These are phyloP conservation scores for Kwoniella shandongensis DNA, from an alignment of 768 basidiomycete species.

Conservation along the genomic window DNA sequence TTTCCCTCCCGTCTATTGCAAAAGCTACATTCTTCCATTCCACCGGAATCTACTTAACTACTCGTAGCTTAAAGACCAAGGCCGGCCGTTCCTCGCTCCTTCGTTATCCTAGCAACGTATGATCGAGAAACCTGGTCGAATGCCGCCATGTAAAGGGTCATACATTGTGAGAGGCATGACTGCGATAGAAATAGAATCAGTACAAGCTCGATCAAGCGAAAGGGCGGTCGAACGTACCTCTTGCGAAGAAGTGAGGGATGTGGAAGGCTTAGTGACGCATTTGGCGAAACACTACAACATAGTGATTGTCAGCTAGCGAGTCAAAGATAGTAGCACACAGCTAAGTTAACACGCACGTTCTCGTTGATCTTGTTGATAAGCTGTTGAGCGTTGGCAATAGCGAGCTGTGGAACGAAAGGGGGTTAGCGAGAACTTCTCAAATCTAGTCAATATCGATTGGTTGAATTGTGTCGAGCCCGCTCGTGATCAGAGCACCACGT, in stretches of 20 bases:
- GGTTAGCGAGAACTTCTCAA: too few relatives aligned
- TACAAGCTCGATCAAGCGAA: too few relatives aligned
- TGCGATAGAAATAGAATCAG: too few relatives aligned
- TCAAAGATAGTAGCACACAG: too few relatives aligned
- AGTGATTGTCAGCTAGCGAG: too few relatives aligned
- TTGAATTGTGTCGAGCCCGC: too few relatives aligned
- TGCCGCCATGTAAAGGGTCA: slow-evolving; percentile 52
- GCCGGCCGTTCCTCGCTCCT: slow-evolving; percentile 34
- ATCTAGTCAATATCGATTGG: too few relatives aligned
- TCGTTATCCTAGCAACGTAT: slow-evolving; percentile 47
- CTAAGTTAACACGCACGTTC: slow-evolving; percentile 36
- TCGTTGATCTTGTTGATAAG: slow-evolving; percentile 54
- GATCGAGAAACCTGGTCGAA: slow-evolving; percentile 52
- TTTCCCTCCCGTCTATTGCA: neutral
- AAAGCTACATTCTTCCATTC: slow-evolving; percentile 2
- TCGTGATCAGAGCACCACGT: neutral
- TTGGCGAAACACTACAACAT: slow-evolving; percentile 53
- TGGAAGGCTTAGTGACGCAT: slow-evolving; percentile 45
- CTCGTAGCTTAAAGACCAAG: slow-evolving; percentile 12
- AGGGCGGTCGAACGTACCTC: too few relatives aligned
- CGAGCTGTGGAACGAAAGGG: slow-evolving; percentile 27
- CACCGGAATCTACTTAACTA: neutral
- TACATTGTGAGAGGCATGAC: slow-evolving; percentile 51
- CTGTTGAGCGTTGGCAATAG: slow-evolving; percentile 52
- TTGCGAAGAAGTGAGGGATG: slow-evolving; percentile 48